These are phyloP conservation scores for Kazachstania africana DNA, from an alignment of 805 yeast species.

Conservation along the genomic window DNA sequence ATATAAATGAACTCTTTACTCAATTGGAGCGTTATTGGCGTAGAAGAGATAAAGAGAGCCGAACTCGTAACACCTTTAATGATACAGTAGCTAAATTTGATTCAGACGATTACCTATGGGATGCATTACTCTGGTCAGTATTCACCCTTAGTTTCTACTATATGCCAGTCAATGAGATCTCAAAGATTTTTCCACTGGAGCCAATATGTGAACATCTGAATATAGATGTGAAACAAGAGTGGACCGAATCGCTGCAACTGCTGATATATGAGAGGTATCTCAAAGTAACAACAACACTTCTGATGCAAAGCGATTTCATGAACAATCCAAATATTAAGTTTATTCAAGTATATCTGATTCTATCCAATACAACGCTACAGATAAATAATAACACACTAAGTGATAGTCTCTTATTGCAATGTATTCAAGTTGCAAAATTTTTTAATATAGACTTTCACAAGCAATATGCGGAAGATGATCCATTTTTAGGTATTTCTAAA, in stretches of 20 bases:
- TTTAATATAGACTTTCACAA: conserved; percentile 15
- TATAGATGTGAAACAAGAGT: conserved; percentile 2
- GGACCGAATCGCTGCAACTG: conserved; percentile 11
- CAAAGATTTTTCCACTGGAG: conserved; percentile 4
- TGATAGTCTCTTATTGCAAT: conserved; percentile 13
- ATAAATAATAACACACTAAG: conserved; percentile 5
- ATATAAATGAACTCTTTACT: conserved; percentile 19
- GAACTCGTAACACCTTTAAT: not conserved
- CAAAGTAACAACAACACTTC: conserved; percentile 7
- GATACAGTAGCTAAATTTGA: conserved; percentile 3
- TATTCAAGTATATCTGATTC: conserved; percentile 16
- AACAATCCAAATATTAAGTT: conserved; percentile 18
- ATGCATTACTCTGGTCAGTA: conserved; percentile 22
- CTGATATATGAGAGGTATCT: conserved; percentile 9
- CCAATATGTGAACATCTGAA: conserved; percentile 4
- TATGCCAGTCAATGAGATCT: conserved; percentile 12
- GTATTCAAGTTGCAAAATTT: conserved; percentile 17
- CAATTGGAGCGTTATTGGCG: conserved; percentile 17
- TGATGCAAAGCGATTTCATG: conserved; percentile 12
- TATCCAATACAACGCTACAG: conserved; percentile 18
- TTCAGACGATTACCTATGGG: conserved; percentile 17
- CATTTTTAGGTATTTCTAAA: conserved; percentile 13
- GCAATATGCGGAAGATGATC: conserved; percentile 14
- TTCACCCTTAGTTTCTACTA: conserved; percentile 20
- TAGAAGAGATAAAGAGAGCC: conserved; percentile 9